Conservation (phyloP, 257 asterid species). For the Pogostemon cablin region DNA sequence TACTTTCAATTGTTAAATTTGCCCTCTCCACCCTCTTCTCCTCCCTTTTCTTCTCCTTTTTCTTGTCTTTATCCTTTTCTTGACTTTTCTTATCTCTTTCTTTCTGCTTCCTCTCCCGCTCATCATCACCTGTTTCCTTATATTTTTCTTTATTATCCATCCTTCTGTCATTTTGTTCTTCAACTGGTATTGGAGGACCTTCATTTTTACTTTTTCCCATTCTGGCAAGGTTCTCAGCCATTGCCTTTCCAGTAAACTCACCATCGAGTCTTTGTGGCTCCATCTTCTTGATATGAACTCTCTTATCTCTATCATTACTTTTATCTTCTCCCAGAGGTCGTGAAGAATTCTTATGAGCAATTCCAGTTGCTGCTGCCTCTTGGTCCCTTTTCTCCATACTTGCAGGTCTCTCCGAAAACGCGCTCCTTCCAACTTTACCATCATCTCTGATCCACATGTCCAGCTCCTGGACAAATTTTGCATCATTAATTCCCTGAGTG, state of each 20-base stretch:
- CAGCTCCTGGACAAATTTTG: constrained; percentile 60
- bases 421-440: constrained; percentile 48
- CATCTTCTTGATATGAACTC: constrained; percentile 43
- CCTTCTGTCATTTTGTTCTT: constrained; percentile 42
- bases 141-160: constrained; percentile 50
- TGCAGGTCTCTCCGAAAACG: constrained; percentile 43
- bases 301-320: constrained; percentile 40
- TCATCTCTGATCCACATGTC: constrained; percentile 59
- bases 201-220: constrained; percentile 40
- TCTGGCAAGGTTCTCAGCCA: constrained; percentile 38
- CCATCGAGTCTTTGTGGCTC: constrained; percentile 40
- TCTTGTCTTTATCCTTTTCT: constrained; percentile 48
- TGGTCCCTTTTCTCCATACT: constrained; percentile 40
- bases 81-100: constrained; percentile 49
- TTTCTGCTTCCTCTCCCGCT: constrained; percentile 45
- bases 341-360: constrained; percentile 38
- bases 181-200: constrained; percentile 42
- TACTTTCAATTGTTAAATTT: constrained; percentile 41
- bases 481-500: constrained; percentile 43
- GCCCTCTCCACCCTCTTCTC: constrained; percentile 37
- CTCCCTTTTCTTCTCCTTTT: constrained; percentile 37
- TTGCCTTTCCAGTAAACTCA: constrained; percentile 37
- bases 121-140: constrained; percentile 45
- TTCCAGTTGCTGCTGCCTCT: constrained; percentile 34
- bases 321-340: constrained; percentile 45